Evolutionary conservation across 2,329 filamentous ascomycete genomes (phyloP).

Genomic region (Acrodontium crateriforme): DNA sequence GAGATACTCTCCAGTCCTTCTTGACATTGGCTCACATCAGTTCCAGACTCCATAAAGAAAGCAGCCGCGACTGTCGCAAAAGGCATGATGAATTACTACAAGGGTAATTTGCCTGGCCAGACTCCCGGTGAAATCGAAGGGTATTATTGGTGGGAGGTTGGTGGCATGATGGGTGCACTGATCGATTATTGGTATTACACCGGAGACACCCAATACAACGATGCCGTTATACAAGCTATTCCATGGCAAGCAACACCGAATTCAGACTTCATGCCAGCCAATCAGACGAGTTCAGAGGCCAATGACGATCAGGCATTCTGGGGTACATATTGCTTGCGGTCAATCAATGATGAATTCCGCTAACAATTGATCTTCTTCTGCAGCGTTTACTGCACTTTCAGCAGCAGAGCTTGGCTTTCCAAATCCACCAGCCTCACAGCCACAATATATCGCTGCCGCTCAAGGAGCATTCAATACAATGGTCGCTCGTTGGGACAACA

Average conservation of each 20-base stretch:
- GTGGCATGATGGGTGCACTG: slow-evolving; percentile 49
- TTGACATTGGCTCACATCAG: too few relatives aligned
- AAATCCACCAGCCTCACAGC: slow-evolving; percentile 26
- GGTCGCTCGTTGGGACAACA: slow-evolving; percentile 24
- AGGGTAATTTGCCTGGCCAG: slow-evolving; percentile 36
- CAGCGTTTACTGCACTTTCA: slow-evolving; percentile 44
- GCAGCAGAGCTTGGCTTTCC: slow-evolving; percentile 40
- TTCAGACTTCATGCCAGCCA: slow-evolving; percentile 43
- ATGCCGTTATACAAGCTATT: slow-evolving; percentile 36
- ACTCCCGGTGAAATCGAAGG: slow-evolving; percentile 44
- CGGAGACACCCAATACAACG: slow-evolving; percentile 50
- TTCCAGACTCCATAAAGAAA: slow-evolving; percentile 28
- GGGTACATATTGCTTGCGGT: too few relatives aligned
- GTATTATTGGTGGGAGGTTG: slow-evolving; percentile 64
- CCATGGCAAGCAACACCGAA: slow-evolving; percentile 46
- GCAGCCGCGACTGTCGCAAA: slow-evolving; percentile 31
- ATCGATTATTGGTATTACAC: slow-evolving; percentile 60
- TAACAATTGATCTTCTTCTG: too few relatives aligned
- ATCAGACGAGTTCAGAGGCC: slow-evolving; percentile 28
- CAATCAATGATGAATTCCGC: too few relatives aligned
- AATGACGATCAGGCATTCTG: slow-evolving; percentile 48
- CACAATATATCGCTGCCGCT: slow-evolving; percentile 33
- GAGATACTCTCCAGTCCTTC: too few relatives aligned
- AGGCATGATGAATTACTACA: slow-evolving; percentile 39
- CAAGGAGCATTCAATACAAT: slow-evolving; percentile 30